Evolutionary conservation across 345 rosid species (phyloP).

Genomic region (Xanthoceras sorbifolium): DNA sequence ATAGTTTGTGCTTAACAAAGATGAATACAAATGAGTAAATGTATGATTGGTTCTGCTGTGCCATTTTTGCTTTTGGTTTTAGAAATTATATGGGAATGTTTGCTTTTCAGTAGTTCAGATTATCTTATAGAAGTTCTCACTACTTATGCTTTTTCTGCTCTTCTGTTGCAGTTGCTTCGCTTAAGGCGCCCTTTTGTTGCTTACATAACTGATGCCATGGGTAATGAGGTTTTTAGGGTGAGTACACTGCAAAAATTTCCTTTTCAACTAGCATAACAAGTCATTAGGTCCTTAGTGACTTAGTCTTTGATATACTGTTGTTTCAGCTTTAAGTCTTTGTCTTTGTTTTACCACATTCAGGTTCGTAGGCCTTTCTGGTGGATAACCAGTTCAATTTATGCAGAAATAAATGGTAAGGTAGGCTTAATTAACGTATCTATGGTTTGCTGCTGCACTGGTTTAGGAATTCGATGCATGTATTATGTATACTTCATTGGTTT

Average conservation of each 20-base stretch:
- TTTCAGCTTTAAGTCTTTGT: slow-evolving; percentile 30
- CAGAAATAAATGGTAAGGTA: slow-evolving; percentile 88
- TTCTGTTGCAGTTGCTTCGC: slow-evolving; percentile 67
- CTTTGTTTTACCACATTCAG: slow-evolving; percentile 39
- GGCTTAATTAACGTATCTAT: slow-evolving; percentile 15
- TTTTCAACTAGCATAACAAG: slow-evolving; percentile 9
- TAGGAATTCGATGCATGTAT: not conserved
- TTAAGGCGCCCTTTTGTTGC: slow-evolving; percentile 90
- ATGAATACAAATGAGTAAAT: not conserved
- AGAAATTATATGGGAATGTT: not conserved
- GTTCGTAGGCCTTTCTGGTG: slow-evolving; percentile 98
- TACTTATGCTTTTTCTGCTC: not conserved
- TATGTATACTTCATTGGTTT: slow-evolving; percentile 5
- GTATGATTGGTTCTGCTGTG: not conserved
- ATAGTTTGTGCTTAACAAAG: not conserved
- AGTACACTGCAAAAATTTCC: slow-evolving; percentile 28
- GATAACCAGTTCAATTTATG: slow-evolving; percentile 94
- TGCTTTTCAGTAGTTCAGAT: not conserved
- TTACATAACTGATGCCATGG: slow-evolving; percentile 67
- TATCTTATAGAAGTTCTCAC: not conserved
- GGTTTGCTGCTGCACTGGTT: slow-evolving; percentile 5
- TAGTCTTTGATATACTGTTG: slow-evolving; percentile 19
- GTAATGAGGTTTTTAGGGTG: slow-evolving; percentile 83
- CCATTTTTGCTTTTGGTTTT: not conserved
- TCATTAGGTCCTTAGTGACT: not conserved